phyloP scores from a whole-genome alignment of 2,329 filamentous ascomycete species.

The Colletotrichum echinochloae region DNA sequence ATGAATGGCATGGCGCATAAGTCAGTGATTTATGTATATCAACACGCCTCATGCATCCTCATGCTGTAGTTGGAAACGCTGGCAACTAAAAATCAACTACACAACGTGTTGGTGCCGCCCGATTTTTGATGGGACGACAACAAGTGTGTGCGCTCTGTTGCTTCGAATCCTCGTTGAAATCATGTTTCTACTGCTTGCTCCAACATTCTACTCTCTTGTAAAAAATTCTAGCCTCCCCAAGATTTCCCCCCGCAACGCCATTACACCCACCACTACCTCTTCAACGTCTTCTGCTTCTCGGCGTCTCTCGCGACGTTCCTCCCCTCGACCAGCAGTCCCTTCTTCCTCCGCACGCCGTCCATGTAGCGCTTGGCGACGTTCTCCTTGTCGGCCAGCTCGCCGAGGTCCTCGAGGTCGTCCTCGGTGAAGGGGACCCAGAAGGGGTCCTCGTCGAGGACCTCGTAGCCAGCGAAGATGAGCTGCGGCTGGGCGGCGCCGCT shows the following conservation, averaged over 20 bases:
- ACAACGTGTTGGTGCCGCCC: background rate
- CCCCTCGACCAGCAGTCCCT: constrained; percentile 87
- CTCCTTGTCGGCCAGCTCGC: constrained; percentile 91
- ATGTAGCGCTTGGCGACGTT: constrained; percentile 98
- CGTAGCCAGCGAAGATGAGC: constrained; percentile 92
- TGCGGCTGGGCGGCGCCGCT: constrained; percentile 92
- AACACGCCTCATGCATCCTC: background rate
- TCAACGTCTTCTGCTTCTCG: constrained; percentile 86
- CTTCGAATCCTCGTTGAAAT: background rate
- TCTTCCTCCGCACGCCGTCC: constrained; percentile 86
- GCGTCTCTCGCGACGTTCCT: constrained; percentile 84
- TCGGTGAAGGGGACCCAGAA: constrained; percentile 98
- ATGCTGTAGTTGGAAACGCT: background rate
- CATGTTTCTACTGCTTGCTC: background rate
- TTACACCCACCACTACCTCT: constrained; percentile 59
- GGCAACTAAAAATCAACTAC: background rate
- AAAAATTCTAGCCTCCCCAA: background rate
- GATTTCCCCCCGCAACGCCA: background rate
- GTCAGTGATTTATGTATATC: background rate
- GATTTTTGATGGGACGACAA: background rate
- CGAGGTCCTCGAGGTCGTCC: constrained; percentile 95
- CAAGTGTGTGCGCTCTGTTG: background rate
- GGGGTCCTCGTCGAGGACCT: constrained; percentile 93
- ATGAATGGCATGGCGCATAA: background rate
- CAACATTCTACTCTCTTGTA: background rate